Base-by-base conservation (phyloP, 2,329 filamentous ascomycete genomes). In the Basipetospora chlamydospora region DNA sequence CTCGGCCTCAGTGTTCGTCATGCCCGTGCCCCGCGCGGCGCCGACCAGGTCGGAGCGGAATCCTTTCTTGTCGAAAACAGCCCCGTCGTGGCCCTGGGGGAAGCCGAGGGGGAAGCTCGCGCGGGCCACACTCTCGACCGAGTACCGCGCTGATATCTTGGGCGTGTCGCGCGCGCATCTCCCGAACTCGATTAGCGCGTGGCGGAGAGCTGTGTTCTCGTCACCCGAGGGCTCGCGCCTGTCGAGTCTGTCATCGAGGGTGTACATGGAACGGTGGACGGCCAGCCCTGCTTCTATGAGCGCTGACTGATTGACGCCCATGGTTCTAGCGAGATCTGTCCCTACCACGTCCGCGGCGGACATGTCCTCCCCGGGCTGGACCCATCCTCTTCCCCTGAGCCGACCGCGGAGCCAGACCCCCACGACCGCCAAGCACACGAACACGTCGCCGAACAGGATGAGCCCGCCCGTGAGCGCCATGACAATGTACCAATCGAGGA, bases 401-500 rank as follows among this genome's bases (percentile, higher is more conserved):
- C 28, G 28, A 15, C 23, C 18, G 35, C 6, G 11, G 23, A 35
- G 15, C 13, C 25, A 31, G 18, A 28, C 35, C 13, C 23, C 25
- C n/a, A 20, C 21, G 3, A 20, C 18, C 3, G 35, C 35, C 3
- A 31, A 5, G 15, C 20, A 28, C 22, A 37, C 35, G 28, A 31
- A 31, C 6, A 31, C 12, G 35, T 37, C 35, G 6, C 18, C 31
- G 26, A 37, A 28, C 20, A 37, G 31, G 35, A 37, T 18, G 18
- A 30, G 31, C 9, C 16, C 18, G 5, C 18, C 35, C 5, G 35
- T 25, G 3, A 37, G 28, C 12, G 28, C 28, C 28, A 31, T 37
- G 21, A 31, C 35, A 20, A 37, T 30, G 20, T 37, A 30, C 35
- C 35, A 37, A 15, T 37, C 35, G 8, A 37, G n/a, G 4, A 37